These are phyloP conservation scores for Candida hungchunana DNA, from an alignment of 805 yeast species.

Conservation along the genomic window DNA sequence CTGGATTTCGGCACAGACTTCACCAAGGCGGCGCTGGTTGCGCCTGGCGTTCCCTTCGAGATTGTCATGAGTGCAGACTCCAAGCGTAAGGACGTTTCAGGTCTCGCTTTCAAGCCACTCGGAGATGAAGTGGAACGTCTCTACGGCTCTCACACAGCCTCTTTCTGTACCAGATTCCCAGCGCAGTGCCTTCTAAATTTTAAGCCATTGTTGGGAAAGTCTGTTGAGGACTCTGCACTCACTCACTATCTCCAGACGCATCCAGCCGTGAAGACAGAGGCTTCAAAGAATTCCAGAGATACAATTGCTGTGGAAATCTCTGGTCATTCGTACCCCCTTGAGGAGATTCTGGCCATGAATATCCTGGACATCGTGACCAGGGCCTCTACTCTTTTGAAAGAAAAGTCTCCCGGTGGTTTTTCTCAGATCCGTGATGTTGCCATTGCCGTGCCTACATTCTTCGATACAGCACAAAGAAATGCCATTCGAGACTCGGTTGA, in stretches of 20 bases:
- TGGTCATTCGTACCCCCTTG: constrained; percentile 50
- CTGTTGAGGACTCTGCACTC: constrained; percentile 43
- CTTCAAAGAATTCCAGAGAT: constrained; percentile 40
- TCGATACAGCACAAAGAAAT: constrained; percentile 57
- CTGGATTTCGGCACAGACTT: constrained; percentile 86
- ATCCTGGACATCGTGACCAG: constrained; percentile 60
- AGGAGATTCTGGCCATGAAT: constrained; percentile 84
- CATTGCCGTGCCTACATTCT: constrained; percentile 73
- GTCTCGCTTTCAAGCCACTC: constrained; percentile 56
- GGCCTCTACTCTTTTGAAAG: constrained; percentile 57
- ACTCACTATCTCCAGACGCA: constrained; percentile 47
- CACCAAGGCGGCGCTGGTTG: constrained; percentile 82
- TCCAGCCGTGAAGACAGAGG: constrained; percentile 52
- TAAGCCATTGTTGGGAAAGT: constrained; percentile 69
- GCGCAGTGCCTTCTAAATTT: constrained; percentile 58
- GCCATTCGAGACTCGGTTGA: constrained; percentile 71
- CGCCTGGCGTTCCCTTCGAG: constrained; percentile 87
- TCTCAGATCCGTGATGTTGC: constrained; percentile 60
- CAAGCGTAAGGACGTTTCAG: constrained; percentile 83
- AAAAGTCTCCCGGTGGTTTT: constrained; percentile 45
- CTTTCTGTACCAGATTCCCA: constrained; percentile 72
- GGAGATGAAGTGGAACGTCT: constrained; percentile 55
- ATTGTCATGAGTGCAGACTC: constrained; percentile 86
- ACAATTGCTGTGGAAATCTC: constrained; percentile 55
- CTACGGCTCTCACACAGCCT: constrained; percentile 72